Evolutionary conservation across 768 basidiomycete genomes (phyloP).

Genomic region (Boletales sp.): DNA sequence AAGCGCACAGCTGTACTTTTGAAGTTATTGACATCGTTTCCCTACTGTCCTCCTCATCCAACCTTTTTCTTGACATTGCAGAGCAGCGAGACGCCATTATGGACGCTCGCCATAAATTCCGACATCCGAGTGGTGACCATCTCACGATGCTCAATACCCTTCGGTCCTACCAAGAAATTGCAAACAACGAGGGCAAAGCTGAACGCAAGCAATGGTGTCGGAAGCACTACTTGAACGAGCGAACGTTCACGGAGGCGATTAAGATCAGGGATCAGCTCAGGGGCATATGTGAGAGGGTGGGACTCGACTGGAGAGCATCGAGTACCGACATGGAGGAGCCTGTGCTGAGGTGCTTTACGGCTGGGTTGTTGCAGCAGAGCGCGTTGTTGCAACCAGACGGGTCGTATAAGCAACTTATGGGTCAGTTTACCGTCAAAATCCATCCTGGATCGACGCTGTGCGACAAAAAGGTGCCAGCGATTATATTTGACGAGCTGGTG

Average conservation of each 20-base stretch:
- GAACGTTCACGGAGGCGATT: conserved; percentile 72
- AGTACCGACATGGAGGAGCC: conserved; percentile 64
- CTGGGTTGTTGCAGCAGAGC: conserved; percentile 78
- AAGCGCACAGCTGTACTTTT: conserved; percentile 62
- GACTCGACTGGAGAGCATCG: conserved; percentile 56
- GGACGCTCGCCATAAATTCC: conserved; percentile 73
- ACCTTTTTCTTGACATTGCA: conserved; percentile 73
- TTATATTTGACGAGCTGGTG: conserved; percentile 93
- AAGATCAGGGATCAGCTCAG: conserved; percentile 80
- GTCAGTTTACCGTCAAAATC: conserved; percentile 78
- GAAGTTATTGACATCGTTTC: conserved; percentile 87
- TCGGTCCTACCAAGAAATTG: conserved; percentile 73
- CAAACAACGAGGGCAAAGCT: conserved; percentile 41
- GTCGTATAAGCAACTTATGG: conserved; percentile 79
- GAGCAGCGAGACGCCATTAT: conserved; percentile 71
- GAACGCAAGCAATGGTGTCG: conserved; percentile 75
- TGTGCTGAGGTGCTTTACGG: conserved; percentile 66
- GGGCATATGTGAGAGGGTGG: conserved; percentile 54
- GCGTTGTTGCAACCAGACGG: conserved; percentile 85
- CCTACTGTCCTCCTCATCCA: conserved; percentile 75
- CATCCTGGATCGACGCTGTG: conserved; percentile 84
- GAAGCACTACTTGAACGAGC: conserved; percentile 77
- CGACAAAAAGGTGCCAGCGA: conserved; percentile 79
- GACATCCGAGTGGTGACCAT: conserved; percentile 86
- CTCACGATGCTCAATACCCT: conserved; percentile 85